Base-by-base conservation (phyloP, 768 basidiomycete genomes). In the Xanthoconium purpureum region DNA sequence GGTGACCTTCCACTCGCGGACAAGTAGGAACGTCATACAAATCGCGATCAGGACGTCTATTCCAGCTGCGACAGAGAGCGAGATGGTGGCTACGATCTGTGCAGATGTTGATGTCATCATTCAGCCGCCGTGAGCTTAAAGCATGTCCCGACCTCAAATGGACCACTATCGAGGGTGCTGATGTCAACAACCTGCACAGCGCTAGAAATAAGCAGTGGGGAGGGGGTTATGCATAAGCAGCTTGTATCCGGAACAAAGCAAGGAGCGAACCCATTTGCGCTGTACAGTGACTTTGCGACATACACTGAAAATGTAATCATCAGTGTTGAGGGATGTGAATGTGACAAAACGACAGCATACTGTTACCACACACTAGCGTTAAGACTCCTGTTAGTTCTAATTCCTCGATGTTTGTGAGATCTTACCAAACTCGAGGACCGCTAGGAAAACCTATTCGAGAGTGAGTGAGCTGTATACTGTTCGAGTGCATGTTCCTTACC, bases 11-110 rank as follows among this genome's bases (percentile, higher is more conserved):
- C 44, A 47, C 12, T 47, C 14, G 18, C 46, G 46, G 18, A 52
- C 0, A 7, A 64, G 54, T 14, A 65, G 30, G 29, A 24, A 63
- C 2, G 47, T 58, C 39, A 64, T 24, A 44, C 15, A 46, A 14
- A 62, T n/a, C 17, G 59, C 55, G 5, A 65, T 54, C n/a, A 58
- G 4, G n/a, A 62, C 15, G 17, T 64, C 63, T 18, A 52, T 35
- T 3, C 11, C 60, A 3, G 54, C 60, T 2, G 35, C 49, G 9
- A 48, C 3, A 10, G 43, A 20, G n/a, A 63, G 4, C 20, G 14
- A 5, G 3, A 29, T 18, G 10, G 48, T 47, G 15, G 12, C 13
- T 4, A 50, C 0, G 6, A 0, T 12, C 61, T 62, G 24, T 30
- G 9, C 14, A 14, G n/a, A 39, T 33, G 24, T 1, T 58, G 10